These are phyloP conservation scores for Blastobotrys muscicola DNA, from an alignment of 805 yeast genomes.

Conservation along the genomic window DNA sequence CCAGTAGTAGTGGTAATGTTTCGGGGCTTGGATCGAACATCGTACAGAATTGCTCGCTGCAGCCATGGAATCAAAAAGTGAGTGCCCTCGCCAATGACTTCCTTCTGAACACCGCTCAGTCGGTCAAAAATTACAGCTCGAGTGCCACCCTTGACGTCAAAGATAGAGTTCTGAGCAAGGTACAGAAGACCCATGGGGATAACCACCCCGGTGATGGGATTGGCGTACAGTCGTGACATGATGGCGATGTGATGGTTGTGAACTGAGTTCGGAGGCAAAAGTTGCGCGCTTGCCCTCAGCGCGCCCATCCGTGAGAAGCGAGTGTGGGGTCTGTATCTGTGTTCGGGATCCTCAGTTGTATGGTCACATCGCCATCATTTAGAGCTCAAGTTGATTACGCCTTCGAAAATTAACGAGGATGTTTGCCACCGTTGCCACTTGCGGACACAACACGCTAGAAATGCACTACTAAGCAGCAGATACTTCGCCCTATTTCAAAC, in stretches of 20 bases:
- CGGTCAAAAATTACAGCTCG: slow-evolving; percentile 95
- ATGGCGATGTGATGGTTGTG: background rate
- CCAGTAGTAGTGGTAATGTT: slow-evolving; percentile 92
- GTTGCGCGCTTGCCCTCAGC: background rate
- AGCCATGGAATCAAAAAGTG: slow-evolving; percentile 95
- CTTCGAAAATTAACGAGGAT: too few species aligned
- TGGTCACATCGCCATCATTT: too few species aligned
- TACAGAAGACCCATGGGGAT: slow-evolving; percentile 31
- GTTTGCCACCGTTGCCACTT: too few species aligned
- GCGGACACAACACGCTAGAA: too few species aligned
- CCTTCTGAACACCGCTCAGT: slow-evolving; percentile 73
- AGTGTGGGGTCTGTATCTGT: background rate
- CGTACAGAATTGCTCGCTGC: slow-evolving; percentile 82
- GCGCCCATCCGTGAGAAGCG: background rate
- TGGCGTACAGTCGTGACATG: slow-evolving; percentile 12
- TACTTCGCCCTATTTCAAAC: too few species aligned
- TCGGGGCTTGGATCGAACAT: slow-evolving; percentile 90
- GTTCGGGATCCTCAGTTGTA: too few species aligned
- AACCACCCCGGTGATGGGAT: slow-evolving; percentile 17
- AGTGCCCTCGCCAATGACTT: slow-evolving; percentile 94
- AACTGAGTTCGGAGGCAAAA: background rate
- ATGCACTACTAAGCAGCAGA: too few species aligned
- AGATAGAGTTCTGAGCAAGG: slow-evolving; percentile 67
- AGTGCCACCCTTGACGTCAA: slow-evolving; percentile 92
- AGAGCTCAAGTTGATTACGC: too few species aligned